A percentile compares a stretch with the other conserved stretches of the same genome.
These are phyloP conservation scores for Amylostereum chailletii DNA, from an alignment of 1,284 basidiomycete species.

Conservation along the genomic window DNA sequence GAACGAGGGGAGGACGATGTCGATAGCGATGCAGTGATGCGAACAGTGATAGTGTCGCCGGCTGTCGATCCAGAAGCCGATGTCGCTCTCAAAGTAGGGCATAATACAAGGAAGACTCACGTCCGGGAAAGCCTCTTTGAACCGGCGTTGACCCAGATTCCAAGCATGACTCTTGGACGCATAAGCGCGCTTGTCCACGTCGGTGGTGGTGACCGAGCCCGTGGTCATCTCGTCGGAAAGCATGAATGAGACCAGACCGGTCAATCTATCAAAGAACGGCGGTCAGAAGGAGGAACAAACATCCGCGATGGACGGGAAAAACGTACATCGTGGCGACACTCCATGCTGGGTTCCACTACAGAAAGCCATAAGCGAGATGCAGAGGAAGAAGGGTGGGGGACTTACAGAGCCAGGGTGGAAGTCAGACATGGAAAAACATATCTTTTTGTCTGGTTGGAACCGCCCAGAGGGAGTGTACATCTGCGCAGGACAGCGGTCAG, in stretches of 20 bases:
- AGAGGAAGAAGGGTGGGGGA: constrained; percentile 12
- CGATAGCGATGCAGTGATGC: constrained; percentile 4
- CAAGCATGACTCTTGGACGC: constrained; percentile 78
- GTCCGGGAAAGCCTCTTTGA: constrained; percentile 79
- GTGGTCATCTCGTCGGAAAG: constrained; percentile 95
- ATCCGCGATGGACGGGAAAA: not conserved
- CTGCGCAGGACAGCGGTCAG: constrained; percentile 26
- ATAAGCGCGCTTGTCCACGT: constrained; percentile 69
- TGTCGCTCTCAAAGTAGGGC: constrained; percentile 1
- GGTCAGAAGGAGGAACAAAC: constrained; percentile 1
- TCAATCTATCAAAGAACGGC: constrained; percentile 51
- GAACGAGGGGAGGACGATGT: not conserved
- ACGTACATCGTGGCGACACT: constrained; percentile 86
- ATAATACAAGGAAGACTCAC: constrained; percentile 36
- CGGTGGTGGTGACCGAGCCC: constrained; percentile 79
- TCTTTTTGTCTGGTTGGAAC: constrained; percentile 90
- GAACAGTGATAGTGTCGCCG: constrained; percentile 1
- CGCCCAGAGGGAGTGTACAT: constrained; percentile 93
- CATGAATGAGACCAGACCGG: constrained; percentile 95
- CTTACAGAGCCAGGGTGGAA: constrained; percentile 85
- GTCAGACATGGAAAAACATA: constrained; percentile 94
- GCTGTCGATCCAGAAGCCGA: constrained; percentile 4
- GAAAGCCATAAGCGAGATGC: constrained; percentile 5
- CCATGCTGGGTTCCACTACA: constrained; percentile 88
- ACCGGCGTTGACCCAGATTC: constrained; percentile 76